These are phyloP conservation scores for Fistulina hepatica DNA, from an alignment of 1,284 basidiomycete species.

Conservation along the genomic window DNA sequence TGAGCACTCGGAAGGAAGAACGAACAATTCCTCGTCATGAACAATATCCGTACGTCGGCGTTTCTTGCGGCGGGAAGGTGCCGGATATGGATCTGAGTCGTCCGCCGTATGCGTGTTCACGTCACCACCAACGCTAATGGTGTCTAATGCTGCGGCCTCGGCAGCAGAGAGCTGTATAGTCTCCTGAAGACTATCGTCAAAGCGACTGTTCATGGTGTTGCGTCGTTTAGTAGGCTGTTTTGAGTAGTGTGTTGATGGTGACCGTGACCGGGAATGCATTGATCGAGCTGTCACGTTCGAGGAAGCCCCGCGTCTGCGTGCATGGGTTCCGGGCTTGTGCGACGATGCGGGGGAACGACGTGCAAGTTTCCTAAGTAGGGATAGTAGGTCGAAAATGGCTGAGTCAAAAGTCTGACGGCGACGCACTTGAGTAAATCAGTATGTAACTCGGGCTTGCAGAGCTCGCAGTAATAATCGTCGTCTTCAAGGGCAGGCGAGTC, in stretches of 20 bases:
- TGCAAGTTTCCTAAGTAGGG: no score
- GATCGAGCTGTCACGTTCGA: conserved; percentile 28
- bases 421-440: conserved; percentile 64
- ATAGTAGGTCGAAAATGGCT: conserved; percentile 3
- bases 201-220: conserved; percentile 96
- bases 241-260: conserved; percentile 35
- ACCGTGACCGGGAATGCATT: conserved; percentile 66
- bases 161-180: conserved; percentile 62
- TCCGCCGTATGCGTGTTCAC: conserved; percentile 16
- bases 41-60: conserved; percentile 64
- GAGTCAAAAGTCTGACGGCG: no score
- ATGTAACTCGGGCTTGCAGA: conserved; percentile 85
- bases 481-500: conserved; percentile 75
- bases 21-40: conserved; percentile 56
- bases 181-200: conserved; percentile 76
- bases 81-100: conserved; percentile 36
- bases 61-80: conserved; percentile 45
- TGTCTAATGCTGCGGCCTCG: conserved; percentile 35
- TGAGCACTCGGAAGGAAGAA: conserved; percentile 14
- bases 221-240: conserved; percentile 70
- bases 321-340: conserved; percentile 1
- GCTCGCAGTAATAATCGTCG: conserved; percentile 87
- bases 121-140: conserved; percentile 24
- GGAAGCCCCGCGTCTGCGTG: neutral
- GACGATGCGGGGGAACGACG: no score